A percentile compares a stretch with the other conserved stretches of the same genome.
Conservation (phyloP, 352 stramenopile species). For the Phytophthora fragariae region DNA sequence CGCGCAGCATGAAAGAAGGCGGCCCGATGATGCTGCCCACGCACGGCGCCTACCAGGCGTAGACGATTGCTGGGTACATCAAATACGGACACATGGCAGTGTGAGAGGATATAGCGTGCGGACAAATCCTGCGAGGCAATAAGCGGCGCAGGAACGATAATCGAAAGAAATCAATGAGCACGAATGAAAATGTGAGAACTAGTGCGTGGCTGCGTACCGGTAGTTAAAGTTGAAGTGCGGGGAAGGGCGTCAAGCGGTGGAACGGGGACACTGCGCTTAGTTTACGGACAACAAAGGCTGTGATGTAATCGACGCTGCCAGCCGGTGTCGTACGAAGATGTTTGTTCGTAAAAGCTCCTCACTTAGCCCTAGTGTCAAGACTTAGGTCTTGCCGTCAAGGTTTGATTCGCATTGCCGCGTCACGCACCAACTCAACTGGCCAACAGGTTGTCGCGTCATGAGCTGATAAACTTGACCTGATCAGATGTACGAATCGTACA, state of each 20-base stretch:
- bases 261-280: conserved; percentile 14
- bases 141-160: conserved; percentile 28
- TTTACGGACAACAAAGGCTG: conserved; percentile 28
- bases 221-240: conserved; percentile 13
- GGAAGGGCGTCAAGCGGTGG: neutral
- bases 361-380: conserved; percentile 7
- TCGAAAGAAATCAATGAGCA: conserved; percentile 24
- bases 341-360: conserved; percentile 16
- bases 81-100: conserved; percentile 12
- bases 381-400: neutral
- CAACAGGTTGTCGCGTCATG: conserved; percentile 3
- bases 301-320: neutral
- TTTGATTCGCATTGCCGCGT: conserved; percentile 10
- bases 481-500: neutral
- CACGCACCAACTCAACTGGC: too few relatives aligned
- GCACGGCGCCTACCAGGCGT: conserved; percentile 86
- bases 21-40: conserved; percentile 92
- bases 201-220: conserved; percentile 6
- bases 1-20: conserved; percentile 84
- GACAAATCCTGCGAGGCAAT: conserved; percentile 16
- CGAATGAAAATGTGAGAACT: conserved; percentile 22
- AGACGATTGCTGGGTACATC: conserved; percentile 28
- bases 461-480: conserved; percentile 6
- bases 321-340: conserved; percentile 6
- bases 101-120: conserved; percentile 32